These are phyloP conservation scores for Aspergillus costaricaensis DNA, from an alignment of 2,329 filamentous ascomycete genomes.

Conservation along the genomic window DNA sequence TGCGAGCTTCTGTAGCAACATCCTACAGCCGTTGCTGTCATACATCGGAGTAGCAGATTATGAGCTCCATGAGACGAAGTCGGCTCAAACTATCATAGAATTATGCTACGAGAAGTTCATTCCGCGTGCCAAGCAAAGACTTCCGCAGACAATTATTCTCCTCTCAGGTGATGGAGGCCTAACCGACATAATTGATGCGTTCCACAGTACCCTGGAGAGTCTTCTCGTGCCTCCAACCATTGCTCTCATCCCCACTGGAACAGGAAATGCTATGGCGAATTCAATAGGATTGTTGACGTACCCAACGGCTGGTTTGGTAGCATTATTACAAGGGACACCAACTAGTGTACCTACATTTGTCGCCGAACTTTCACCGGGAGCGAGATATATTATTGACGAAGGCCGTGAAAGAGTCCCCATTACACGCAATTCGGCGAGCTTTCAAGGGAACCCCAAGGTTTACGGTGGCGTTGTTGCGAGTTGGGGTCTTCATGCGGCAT, in stretches of 20 bases:
- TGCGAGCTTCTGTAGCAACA: constrained; percentile 55
- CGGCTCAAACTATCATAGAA: constrained; percentile 63
- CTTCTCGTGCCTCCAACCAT: constrained; percentile 57
- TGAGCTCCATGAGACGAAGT: constrained; percentile 63
- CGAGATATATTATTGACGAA: constrained; percentile 49
- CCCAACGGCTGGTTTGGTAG: constrained; percentile 51
- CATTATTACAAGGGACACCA: constrained; percentile 61
- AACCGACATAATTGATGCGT: constrained; percentile 76
- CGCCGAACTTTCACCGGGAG: constrained; percentile 62
- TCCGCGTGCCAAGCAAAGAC: constrained; percentile 50
- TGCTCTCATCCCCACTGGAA: constrained; percentile 55
- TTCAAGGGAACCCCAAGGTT: constrained; percentile 38
- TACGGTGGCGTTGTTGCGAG: constrained; percentile 83
- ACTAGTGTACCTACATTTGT: constrained; percentile 63
- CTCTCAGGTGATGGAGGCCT: constrained; percentile 87
- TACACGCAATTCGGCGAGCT: constrained; percentile 16
- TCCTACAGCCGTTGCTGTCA: constrained; percentile 59
- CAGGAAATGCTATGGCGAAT: constrained; percentile 50
- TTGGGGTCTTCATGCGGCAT: constrained; percentile 84
- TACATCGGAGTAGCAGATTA: constrained; percentile 52
- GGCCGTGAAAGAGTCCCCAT: constrained; percentile 44
- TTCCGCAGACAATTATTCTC: constrained; percentile 67
- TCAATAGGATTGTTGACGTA: constrained; percentile 37
- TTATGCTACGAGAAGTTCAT: constrained; percentile 58
- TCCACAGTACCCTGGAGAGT: constrained; percentile 36